Evolutionary conservation across 495 filamentous ascomycete species (phyloP), one percentile per base, ranked within the genome.

Genomic region (Venustampulla echinocandica): DNA sequence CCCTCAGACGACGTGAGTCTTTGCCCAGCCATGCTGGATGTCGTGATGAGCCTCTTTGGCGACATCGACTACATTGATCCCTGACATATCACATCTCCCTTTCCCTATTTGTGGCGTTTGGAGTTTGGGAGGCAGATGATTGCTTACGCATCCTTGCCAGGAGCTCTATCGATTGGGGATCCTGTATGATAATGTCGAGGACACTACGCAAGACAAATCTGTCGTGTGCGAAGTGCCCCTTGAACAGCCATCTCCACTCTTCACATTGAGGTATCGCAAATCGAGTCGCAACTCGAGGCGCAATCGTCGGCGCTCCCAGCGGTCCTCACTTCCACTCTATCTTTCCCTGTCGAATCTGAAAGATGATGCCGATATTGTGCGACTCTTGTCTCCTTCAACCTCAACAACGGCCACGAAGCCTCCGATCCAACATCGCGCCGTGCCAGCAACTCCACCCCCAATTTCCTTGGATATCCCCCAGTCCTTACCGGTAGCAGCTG

Each of bases 1-100:
- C 18, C 44, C 3, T 47, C 49, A 28, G 54, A 60, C 35, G 57
- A 60, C 52, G 50, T 57, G 48, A 57, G 54, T 57, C 40, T 57
- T 11, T 55, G 47, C 44, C 25, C 30, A 7, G 24, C 40, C 21
- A 60, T 60, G 57, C 46, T 57, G 21, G 22, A 45, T 18, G 57
- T 60, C 10, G 50, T 60, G 20, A 15, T 44, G 6, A 20, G 11
- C 11, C 49, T 60, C 15, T 60, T 54, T 19, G 57, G 57, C 14
- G 57, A 50, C 35, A 54, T 60, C 54, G 57, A 60, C 34, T 60
- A 60, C 33, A 50, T 51, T 39, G 57, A 60, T 53, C 57, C 57
- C 39, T 60, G 40, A 49, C 20, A 19, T 25, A 24, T 4, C 44
- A 24, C 28, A 25, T 36, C 18, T 45, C 45, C 22, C 43, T 49